Base-by-base conservation (phyloP, 2,329 filamentous ascomycete genomes). In the Fusarium incarnatum region DNA sequence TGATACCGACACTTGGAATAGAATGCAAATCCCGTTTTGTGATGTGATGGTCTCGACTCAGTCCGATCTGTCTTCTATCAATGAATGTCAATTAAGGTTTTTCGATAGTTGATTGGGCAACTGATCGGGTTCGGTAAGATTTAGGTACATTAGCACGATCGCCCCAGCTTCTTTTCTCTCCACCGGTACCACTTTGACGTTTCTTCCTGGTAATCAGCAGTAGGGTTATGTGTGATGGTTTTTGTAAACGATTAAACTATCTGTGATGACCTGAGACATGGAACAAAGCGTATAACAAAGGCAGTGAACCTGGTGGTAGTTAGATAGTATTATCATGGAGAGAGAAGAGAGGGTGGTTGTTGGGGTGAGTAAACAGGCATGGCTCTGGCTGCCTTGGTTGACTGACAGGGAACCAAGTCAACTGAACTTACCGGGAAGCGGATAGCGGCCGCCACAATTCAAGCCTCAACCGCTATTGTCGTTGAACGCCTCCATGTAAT, bases 21-120 rank as follows among this genome's bases (percentile, higher is more conserved):
- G 12, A 23, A 22, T 22, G 23, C 18, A n/a, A 28, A 27, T 15
- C 6, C 44, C 9, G 23, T n/a, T 13, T 13, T 18, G 8, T 25
- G 15, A 8, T 22, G 32, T 22, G 16, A 25, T 15, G 18, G 8
- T 6, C 6, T 18, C 20, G 27, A 32, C 37, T 55, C 16, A 45
- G 20, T 37, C 52, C 15, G 30, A n/a, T 23, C n/a, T 23, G 42
- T 46, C 11, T 42, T 34, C 34, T 58, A 28, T 58, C 49, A 34
- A 49, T 28, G 34, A 10, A 22, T 27, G 12, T 55, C 23, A 22
- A 45, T 48, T 41, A 58, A 45, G 32, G 49, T 56, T 63, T 30
- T 8, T 5, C 40, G 53, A 50, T 61, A 67, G 71, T 72, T 73
- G 68, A 72, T 73, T 70, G 49, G 71, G 66, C 60, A 72, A 73